These are phyloP conservation scores for Cylindrodendrum hubeiense DNA, from an alignment of 2,329 filamentous ascomycete species.

Conservation along the genomic window DNA sequence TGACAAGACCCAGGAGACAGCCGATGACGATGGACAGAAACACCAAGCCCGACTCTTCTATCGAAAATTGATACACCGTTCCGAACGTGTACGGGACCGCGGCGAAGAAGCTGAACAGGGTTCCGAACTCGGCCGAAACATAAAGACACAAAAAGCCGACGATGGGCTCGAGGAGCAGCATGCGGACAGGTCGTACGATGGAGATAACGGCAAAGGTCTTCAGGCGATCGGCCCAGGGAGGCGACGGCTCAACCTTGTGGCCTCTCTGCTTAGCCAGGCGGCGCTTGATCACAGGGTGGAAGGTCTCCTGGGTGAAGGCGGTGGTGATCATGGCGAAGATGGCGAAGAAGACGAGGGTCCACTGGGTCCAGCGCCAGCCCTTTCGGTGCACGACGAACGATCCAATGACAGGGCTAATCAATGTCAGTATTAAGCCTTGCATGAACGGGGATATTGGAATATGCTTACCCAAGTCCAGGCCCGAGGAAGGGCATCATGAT, in stretches of 20 bases:
- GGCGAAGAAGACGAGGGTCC: slow-evolving; percentile 61
- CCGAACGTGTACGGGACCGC: slow-evolving; percentile 63
- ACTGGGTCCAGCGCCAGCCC: slow-evolving; percentile 68
- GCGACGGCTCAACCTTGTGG: slow-evolving; percentile 37
- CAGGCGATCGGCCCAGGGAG: slow-evolving; percentile 43
- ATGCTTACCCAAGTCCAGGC: slow-evolving; percentile 61
- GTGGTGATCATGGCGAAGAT: slow-evolving; percentile 51
- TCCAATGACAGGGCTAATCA: slow-evolving; percentile 59
- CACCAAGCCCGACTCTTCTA: slow-evolving; percentile 57
- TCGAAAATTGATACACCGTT: slow-evolving; percentile 57
- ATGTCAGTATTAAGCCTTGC: slow-evolving; percentile 22
- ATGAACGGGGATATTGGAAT: fast-evolving
- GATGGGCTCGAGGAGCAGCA: slow-evolving; percentile 74
- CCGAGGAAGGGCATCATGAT: slow-evolving; percentile 67
- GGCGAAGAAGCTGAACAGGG: slow-evolving; percentile 66
- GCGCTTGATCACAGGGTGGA: slow-evolving; percentile 63
- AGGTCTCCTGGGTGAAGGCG: slow-evolving; percentile 66
- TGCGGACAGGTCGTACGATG: slow-evolving; percentile 64
- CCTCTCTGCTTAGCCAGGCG: slow-evolving; percentile 53
- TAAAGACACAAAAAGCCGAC: slow-evolving; percentile 67
- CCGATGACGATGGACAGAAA: slow-evolving; percentile 61
- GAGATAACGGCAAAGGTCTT: slow-evolving; percentile 55
- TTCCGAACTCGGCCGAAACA: slow-evolving; percentile 63
- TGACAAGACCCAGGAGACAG: slow-evolving; percentile 57
- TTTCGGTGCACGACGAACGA: slow-evolving; percentile 60